Evolutionary conservation across 176 grass and related monocot species (phyloP), one percentile per base, ranked within the genome.

Genomic region (Phoenix roebelenii): DNA sequence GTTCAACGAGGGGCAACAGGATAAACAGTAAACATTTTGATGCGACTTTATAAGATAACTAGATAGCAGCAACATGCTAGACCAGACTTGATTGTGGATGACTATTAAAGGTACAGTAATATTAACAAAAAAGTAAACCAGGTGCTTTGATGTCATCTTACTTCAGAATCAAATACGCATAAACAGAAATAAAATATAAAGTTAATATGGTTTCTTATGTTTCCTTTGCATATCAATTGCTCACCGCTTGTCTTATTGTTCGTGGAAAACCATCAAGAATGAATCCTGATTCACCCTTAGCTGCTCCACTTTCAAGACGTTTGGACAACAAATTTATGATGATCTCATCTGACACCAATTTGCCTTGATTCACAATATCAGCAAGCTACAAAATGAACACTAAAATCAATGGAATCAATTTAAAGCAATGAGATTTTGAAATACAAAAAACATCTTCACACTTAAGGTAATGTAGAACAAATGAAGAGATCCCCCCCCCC

Each of bases 201-300:
- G 70, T 70, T 65, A 71, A 52, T 50, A 71, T 71, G 77, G 39
- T 49, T 64, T 60, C 67, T 62, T 35, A 58, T 75, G 80, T 78
- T 88, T 84, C 83, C 66, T 18, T 55, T 18, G 52, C 3, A 86
- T 70, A 62, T 74, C 76, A 77, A 70, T 86, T 81, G 78, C 88
- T 98, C 68, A 98, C 93, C 85, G 87, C 93, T 98, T 92, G 88
- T 83, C 76, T 88, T 74, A 85, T 80, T n/a, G 93, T 98, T 58
- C 88, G 79, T 26, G 93, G 93, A 67, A 98, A 98, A 18, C 93
- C 93, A 76, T 92, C 88, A 58, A 98, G 88, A 69, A 92, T 98
- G 70, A 98, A 98, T 5, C 88, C 93, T n/a, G 83, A 68, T 79
- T 89, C 87, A 75, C 87, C 81, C 53, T 89, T 92, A 20, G 72